Percentiles rank a stretch among this genome's conserved stretches.
phyloP scores from a whole-genome alignment of 768 basidiomycete species.

The Holtermanniella nyarrowii region DNA sequence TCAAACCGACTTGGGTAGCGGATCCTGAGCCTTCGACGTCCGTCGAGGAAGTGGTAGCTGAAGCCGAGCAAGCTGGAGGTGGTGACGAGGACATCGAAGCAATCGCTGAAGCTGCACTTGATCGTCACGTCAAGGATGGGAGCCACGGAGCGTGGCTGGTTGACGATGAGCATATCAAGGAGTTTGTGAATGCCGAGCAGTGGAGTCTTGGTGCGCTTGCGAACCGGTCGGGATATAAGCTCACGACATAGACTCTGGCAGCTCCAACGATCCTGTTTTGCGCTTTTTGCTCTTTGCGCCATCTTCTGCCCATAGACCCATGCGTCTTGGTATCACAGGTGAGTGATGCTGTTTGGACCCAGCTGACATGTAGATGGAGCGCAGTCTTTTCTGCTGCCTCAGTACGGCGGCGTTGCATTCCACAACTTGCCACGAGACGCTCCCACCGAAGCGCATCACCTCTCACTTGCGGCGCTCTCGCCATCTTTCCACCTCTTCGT shows the following conservation, averaged over 20 bases:
- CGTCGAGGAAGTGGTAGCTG: constrained; percentile 2
- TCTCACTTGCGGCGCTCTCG: constrained; percentile 10
- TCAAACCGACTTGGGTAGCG: constrained; percentile 47
- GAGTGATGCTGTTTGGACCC: constrained; percentile 13
- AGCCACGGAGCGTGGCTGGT: constrained; percentile 47
- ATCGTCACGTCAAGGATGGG: constrained; percentile 25
- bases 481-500: constrained; percentile 42
- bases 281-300: constrained; percentile 89
- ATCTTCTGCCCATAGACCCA: constrained; percentile 55
- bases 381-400: constrained; percentile 72
- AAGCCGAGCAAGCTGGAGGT: constrained; percentile 7
- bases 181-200: constrained; percentile 91
- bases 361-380: constrained; percentile 15
- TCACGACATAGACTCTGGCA: constrained; percentile 62
- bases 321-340: constrained; percentile 54
- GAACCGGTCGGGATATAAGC: not conserved
- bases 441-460: constrained; percentile 7
- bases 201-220: constrained; percentile 71
- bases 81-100: constrained; percentile 12
- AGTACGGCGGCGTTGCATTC: constrained; percentile 84
- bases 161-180: constrained; percentile 70
- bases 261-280: constrained; percentile 84
- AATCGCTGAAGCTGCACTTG: constrained; percentile 21
- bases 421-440: constrained; percentile 48
- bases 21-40: not conserved